phyloP scores from a whole-genome alignment of 2,329 filamentous ascomycete species.

The Sordariomycetes sp. region DNA sequence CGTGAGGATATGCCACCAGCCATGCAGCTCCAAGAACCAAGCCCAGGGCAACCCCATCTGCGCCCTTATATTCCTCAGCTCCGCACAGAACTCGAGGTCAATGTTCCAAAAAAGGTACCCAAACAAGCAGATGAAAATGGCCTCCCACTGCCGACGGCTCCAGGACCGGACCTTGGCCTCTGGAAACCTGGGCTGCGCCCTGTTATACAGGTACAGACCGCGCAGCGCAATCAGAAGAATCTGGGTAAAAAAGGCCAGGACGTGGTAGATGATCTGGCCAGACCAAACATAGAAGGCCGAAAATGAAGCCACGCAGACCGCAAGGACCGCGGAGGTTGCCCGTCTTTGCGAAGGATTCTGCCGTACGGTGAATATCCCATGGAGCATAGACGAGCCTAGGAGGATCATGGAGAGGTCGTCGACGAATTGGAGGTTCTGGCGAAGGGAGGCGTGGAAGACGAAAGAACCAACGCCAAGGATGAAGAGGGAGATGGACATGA shows the following conservation, averaged over 20 bases:
- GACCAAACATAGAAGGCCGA: constrained; percentile 29
- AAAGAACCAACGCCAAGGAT: constrained; percentile 30
- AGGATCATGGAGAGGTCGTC: constrained; percentile 51
- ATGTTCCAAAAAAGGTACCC: constrained; percentile 47
- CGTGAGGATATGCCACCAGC: constrained; percentile 55
- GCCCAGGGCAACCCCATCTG: constrained; percentile 41
- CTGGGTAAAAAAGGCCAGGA: constrained; percentile 22
- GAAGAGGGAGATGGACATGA: constrained; percentile 28
- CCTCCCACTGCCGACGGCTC: constrained; percentile 15
- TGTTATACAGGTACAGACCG: constrained; percentile 22
- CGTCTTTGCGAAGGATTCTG: constrained; percentile 22
- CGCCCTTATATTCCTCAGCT: constrained; percentile 32
- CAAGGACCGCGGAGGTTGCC: constrained; percentile 24
- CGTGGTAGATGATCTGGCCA: constrained; percentile 31
- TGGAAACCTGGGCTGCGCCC: constrained; percentile 17
- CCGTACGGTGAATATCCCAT: constrained; percentile 33
- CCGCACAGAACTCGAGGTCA: constrained; percentile 39
- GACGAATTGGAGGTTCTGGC: constrained; percentile 29
- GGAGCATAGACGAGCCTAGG: constrained; percentile 38
- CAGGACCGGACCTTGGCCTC: constrained; percentile 14
- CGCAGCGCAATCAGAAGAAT: constrained; percentile 20
- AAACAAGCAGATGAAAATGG: constrained; percentile 23
- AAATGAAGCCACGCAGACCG: constrained; percentile 24
- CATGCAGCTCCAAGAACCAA: constrained; percentile 47
- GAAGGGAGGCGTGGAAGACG: constrained; percentile 33